These are phyloP conservation scores for Alternaria ethzedia DNA, from an alignment of 2,329 filamentous ascomycete genomes.

Conservation along the genomic window DNA sequence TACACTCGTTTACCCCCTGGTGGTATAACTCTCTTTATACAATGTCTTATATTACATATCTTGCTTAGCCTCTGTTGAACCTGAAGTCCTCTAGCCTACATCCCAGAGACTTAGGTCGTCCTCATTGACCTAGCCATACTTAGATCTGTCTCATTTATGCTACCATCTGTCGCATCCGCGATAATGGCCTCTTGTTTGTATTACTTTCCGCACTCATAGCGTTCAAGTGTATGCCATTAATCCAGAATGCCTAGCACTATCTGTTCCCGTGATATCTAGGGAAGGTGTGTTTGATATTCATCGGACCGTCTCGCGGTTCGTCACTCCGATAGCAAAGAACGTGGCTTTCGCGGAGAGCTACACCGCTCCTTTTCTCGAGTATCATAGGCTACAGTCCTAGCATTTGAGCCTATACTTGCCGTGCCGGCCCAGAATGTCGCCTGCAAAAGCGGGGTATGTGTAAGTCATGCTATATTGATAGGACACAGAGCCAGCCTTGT, in stretches of 20 bases:
- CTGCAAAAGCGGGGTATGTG: neutral
- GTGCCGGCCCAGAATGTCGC: neutral
- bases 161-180: too few species aligned
- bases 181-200: too few species aligned
- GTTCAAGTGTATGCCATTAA: too few species aligned
- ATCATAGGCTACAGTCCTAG: neutral
- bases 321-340: neutral
- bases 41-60: too few species aligned
- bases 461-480: neutral
- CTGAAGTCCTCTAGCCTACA: neutral
- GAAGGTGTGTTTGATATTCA: neutral
- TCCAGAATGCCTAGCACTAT: too few species aligned
- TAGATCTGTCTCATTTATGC: too few species aligned
- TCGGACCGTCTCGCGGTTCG: neutral
- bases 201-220: too few species aligned
- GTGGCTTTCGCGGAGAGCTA: neutral
- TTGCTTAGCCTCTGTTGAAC: neutral
- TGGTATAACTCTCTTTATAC: neutral
- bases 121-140: too few species aligned
- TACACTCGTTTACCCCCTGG: neutral
- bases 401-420: rapidly evolving
- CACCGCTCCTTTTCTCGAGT: neutral
- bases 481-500: neutral
- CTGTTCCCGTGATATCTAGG: too few species aligned
- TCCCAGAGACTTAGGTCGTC: too few species aligned